phyloP scores from a whole-genome alignment of 2,329 filamentous ascomycete species.

The Triangularia verruculosa region DNA sequence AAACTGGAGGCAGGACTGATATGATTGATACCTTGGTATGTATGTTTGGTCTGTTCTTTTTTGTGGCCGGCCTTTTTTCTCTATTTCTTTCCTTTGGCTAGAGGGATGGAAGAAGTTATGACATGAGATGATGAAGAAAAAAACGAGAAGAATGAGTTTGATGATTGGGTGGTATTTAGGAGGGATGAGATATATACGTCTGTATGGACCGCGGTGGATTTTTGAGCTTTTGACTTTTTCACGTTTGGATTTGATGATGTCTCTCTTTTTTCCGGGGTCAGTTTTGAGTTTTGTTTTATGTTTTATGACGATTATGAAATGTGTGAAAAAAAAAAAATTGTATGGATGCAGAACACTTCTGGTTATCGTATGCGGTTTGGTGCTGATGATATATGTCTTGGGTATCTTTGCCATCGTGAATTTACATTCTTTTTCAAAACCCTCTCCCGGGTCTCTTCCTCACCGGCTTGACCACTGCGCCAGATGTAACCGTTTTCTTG shows the following conservation, averaged over 20 bases:
- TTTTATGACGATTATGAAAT: background rate
- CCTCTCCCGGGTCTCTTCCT: conserved; percentile 55
- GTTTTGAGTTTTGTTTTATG: background rate
- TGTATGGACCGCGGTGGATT: background rate
- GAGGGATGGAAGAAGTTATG: background rate
- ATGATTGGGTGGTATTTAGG: background rate
- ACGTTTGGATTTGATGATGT: background rate
- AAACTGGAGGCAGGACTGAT: no score
- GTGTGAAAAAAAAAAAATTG: background rate
- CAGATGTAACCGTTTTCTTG: conserved; percentile 61
- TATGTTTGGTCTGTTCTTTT: no score
- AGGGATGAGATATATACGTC: background rate
- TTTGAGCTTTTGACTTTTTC: background rate
- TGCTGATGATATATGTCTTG: background rate
- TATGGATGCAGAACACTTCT: background rate
- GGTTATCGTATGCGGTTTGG: background rate
- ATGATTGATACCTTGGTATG: background rate
- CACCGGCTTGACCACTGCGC: conserved; percentile 60
- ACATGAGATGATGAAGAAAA: background rate
- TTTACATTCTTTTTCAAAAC: conserved; percentile 36
- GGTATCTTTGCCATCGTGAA: background rate
- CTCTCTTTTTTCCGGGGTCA: background rate
- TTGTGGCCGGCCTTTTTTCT: background rate
- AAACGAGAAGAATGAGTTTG: background rate
- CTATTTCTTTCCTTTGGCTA: background rate